These are phyloP conservation scores for Nothophytophthora sp. DNA, from an alignment of 352 stramenopile species.

Conservation along the genomic window DNA sequence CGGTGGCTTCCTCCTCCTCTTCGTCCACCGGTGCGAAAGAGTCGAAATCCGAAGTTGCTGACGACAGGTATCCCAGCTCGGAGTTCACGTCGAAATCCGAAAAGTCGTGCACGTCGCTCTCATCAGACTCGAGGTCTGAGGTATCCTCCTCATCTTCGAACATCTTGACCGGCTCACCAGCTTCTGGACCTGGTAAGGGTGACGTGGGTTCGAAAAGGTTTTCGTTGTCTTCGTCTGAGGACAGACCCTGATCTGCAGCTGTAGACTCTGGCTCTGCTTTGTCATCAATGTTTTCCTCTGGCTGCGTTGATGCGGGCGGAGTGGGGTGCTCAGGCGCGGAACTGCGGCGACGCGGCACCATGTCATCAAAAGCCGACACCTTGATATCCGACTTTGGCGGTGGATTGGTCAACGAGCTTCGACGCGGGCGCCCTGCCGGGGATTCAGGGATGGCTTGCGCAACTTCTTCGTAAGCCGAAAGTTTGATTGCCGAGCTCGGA, in stretches of 20 bases:
- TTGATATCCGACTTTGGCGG: conserved; percentile 59
- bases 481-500: conserved; percentile 1
- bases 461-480: conserved; percentile 17
- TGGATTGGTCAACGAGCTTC: conserved; percentile 22
- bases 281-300: conserved; percentile 2
- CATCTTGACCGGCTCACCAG: conserved; percentile 3
- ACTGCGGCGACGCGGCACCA: conserved; percentile 24
- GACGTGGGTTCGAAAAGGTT: not conserved
- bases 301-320: not conserved
- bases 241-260: conserved; percentile 4
- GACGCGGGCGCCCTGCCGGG: conserved; percentile 38
- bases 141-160: conserved; percentile 9
- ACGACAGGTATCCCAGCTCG: conserved; percentile 12
- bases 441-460: conserved; percentile 33
- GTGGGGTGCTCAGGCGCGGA: conserved; percentile 17
- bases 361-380: conserved; percentile 39
- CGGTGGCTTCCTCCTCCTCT: not conserved
- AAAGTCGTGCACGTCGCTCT: conserved; percentile 30
- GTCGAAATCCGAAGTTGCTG: conserved; percentile 15
- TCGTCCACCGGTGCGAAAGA: conserved; percentile 1
- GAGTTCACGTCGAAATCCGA: conserved; percentile 41
- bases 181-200: not conserved
- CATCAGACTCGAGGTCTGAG: conserved; percentile 24
- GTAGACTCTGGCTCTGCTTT: conserved; percentile 21
- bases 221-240: conserved; percentile 7